These are phyloP conservation scores for Yamadazyma diospyri DNA, from an alignment of 1,139 yeast genomes.

Conservation along the genomic window DNA sequence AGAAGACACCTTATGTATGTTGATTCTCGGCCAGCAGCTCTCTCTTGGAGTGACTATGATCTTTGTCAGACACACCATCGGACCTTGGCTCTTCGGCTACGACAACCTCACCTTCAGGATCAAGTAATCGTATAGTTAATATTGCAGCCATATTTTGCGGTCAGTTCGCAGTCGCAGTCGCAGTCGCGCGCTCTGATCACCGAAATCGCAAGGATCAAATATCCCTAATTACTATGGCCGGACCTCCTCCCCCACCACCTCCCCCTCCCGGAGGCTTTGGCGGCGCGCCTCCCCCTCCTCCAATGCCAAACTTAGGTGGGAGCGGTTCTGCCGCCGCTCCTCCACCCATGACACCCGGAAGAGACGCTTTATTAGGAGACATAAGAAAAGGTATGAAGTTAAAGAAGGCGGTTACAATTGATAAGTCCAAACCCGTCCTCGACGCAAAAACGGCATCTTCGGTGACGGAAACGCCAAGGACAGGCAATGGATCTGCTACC, in stretches of 20 bases:
- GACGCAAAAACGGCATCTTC: slow-evolving; percentile 24
- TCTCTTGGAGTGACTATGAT: slow-evolving; percentile 64
- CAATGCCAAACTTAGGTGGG: slow-evolving; percentile 30
- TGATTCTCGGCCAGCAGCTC: slow-evolving; percentile 61
- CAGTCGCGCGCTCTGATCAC: not conserved
- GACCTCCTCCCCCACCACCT: slow-evolving; percentile 19
- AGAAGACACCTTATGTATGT: slow-evolving; percentile 69
- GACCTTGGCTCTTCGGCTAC: slow-evolving; percentile 82
- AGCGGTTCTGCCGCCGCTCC: slow-evolving; percentile 23
- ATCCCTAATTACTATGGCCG: slow-evolving; percentile 8
- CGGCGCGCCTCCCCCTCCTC: slow-evolving; percentile 43
- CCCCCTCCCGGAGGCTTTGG: slow-evolving; percentile 17
- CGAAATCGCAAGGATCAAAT: not conserved
- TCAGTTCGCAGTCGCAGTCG: not conserved
- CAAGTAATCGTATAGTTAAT: slow-evolving; percentile 1
- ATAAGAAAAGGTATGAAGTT: slow-evolving; percentile 74
- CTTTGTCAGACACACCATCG: slow-evolving; percentile 74
- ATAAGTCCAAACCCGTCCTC: slow-evolving; percentile 42
- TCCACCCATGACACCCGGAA: slow-evolving; percentile 41
- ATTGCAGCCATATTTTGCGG: not conserved
- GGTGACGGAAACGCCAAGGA: slow-evolving; percentile 9
- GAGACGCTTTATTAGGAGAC: slow-evolving; percentile 84
- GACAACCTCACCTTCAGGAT: slow-evolving; percentile 65
- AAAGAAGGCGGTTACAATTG: slow-evolving; percentile 63
- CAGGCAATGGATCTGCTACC: slow-evolving; percentile 12